A percentile compares a stretch with the other conserved stretches of the same genome.
Conservation (phyloP, 148 eudicot species). For the Cornus suecica region DNA sequence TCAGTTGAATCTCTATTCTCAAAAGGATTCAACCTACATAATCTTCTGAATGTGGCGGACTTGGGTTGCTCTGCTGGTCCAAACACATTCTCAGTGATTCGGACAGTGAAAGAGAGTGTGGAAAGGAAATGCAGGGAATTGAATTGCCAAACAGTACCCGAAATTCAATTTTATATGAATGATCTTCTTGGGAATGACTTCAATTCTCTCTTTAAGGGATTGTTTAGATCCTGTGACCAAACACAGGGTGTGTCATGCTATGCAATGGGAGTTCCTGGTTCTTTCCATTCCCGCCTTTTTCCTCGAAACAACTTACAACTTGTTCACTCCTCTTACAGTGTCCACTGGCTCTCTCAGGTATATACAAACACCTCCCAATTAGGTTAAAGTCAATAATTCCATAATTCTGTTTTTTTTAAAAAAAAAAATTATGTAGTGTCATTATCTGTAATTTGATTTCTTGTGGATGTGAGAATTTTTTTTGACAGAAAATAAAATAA, state of each 20-base stretch:
- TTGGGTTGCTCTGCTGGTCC: slow-evolving; percentile 41
- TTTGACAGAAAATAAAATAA: no score
- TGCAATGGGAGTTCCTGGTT: slow-evolving; percentile 37
- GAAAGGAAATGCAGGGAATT: slow-evolving; percentile 11
- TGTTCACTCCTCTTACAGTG: slow-evolving; percentile 35
- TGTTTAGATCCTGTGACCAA: slow-evolving; percentile 2
- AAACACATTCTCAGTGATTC: slow-evolving; percentile 19
- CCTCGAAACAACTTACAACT: slow-evolving; percentile 28
- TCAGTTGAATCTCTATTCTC: slow-evolving; percentile 15
- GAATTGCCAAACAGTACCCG: slow-evolving; percentile 17
- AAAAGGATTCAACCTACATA: neutral
- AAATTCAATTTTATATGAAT: slow-evolving; percentile 29
- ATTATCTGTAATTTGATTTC: no score
- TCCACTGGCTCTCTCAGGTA: slow-evolving; percentile 50
- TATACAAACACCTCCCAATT: neutral
- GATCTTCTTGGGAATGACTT: slow-evolving; percentile 57
- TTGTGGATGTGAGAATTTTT: no score
- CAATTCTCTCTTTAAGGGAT: slow-evolving; percentile 26
- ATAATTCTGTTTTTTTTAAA: no score
- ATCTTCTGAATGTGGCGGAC: slow-evolving; percentile 30
- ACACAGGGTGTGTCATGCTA: slow-evolving; percentile 11
- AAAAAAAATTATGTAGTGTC: no score
- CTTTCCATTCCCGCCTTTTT: slow-evolving; percentile 36
- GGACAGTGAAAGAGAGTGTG: slow-evolving; percentile 9
- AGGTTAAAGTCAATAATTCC: no score